Evolutionary conservation across 306 rosid genomes (phyloP), one percentile per base, ranked within the genome.

Genomic region (Canavalia gladiata): DNA sequence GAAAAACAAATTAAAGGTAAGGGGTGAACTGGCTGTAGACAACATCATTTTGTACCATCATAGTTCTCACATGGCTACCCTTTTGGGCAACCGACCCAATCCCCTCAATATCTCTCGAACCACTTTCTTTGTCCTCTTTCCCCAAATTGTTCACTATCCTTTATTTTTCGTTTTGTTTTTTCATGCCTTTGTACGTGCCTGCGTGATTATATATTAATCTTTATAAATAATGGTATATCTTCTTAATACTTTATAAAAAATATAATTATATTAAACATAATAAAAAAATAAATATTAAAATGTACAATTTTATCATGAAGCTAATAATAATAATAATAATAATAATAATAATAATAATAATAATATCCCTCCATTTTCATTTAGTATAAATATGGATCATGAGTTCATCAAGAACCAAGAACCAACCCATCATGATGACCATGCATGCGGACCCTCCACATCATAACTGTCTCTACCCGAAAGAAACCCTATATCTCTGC

Each of bases 51-150:
- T 80, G 81, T 82, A 60, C 75, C 88, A 84, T 87, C 64, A 86
- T 86, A 78, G 76, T 54, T 72, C 84, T 72, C 91, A 87, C 89
- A 82, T 87, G 91, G 88, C 83, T 82, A 59, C 87, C 74, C 85
- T 35, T 83, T 81, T 64, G 34, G 50, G 86, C 87, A 83, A 80
- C 86, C 82, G 65, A 76, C 81, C 79, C 80, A 74, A 72, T 83
- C 84, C 74, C 56, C 60, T 78, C 68, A 64, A 57, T 80, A 78
- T 81, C 68, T 78, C 37, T 55, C 25, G 6, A 77, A 66, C 67
- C 84, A 68, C 76, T 78, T 72, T 69, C 63, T 49, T 73, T 88
- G 90, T 87, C 85, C 67, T 90, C 86, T 84, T 18, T 81, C 66
- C 70, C 84, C 43, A 35, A 31, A 82, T 54, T 50, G 42, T 55